Evolutionary conservation across 768 basidiomycete genomes (phyloP).

Genomic region (Cystofilobasidium macerans): DNA sequence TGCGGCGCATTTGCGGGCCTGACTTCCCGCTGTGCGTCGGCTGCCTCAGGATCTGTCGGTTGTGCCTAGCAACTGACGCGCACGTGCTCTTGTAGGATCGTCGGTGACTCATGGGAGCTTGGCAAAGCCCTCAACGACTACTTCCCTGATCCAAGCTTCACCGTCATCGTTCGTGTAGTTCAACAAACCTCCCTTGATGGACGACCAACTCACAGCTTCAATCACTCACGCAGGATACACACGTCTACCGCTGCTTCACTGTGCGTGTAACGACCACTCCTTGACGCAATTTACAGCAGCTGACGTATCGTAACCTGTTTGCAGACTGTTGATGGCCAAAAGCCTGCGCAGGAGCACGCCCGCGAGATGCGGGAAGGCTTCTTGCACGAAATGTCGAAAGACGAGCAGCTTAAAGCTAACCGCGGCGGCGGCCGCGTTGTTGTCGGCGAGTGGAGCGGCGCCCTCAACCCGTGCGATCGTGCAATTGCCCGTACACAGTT

Average conservation of each 20-base stretch:
- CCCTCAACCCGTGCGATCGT: slow-evolving; percentile 48
- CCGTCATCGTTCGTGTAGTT: slow-evolving; percentile 42
- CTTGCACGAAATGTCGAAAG: slow-evolving; percentile 34
- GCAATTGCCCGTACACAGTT: not conserved
- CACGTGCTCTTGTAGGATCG: slow-evolving; percentile 26
- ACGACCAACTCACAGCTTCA: not conserved
- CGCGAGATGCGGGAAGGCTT: slow-evolving; percentile 41
- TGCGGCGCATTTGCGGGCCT: slow-evolving; percentile 46
- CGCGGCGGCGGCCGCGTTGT: slow-evolving; percentile 48
- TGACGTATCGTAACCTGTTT: not conserved
- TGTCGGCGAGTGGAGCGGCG: slow-evolving; percentile 70
- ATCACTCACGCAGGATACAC: slow-evolving; percentile 48
- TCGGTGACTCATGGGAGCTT: slow-evolving; percentile 67
- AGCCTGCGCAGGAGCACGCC: slow-evolving; percentile 50
- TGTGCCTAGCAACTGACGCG: not conserved
- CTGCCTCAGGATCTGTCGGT: not conserved
- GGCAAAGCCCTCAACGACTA: slow-evolving; percentile 29
- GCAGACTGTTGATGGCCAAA: slow-evolving; percentile 44
- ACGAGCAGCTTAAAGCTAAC: slow-evolving; percentile 34
- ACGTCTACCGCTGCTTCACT: slow-evolving; percentile 70
- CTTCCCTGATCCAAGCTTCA: slow-evolving; percentile 44
- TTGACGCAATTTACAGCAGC: not conserved
- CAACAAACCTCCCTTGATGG: not conserved
- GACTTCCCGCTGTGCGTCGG: slow-evolving; percentile 45
- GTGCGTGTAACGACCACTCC: not conserved